A percentile compares a stretch with the other conserved stretches of the same genome.
Evolutionary conservation across 139 green algal species (phyloP).

Genomic region (Nannochloris sp.): DNA sequence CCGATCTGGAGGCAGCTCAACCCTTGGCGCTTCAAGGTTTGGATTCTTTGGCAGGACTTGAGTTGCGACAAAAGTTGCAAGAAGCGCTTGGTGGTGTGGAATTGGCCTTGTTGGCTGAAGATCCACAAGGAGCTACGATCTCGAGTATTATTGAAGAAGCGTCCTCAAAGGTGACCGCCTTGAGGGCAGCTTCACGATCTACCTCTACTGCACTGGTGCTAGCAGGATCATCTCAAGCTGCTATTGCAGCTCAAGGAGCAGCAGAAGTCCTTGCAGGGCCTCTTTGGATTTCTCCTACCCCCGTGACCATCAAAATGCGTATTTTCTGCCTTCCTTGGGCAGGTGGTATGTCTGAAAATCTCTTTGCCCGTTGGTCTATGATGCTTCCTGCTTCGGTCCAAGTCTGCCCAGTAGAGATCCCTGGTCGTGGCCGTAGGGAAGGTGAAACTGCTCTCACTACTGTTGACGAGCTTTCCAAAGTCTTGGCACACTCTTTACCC

Average conservation of each 20-base stretch:
- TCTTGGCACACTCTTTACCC: conserved; percentile 19
- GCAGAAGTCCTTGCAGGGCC: background rate
- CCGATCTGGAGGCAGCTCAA: background rate
- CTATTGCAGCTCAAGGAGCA: background rate
- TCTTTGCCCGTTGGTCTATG: conserved; percentile 32
- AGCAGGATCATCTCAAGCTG: background rate
- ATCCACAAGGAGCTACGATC: conserved; percentile 16
- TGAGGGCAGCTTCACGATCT: background rate
- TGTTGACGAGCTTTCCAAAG: conserved; percentile 6
- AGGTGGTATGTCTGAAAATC: conserved; percentile 35
- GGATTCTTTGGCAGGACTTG: conserved; percentile 36
- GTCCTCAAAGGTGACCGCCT: no score
- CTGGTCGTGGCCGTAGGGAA: conserved; percentile 24
- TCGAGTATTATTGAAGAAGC: conserved; percentile 10
- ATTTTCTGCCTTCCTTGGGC: conserved; percentile 44
- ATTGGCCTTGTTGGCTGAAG: conserved; percentile 13
- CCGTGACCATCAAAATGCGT: conserved; percentile 27
- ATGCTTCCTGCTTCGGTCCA: conserved; percentile 37
- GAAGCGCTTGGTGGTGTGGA: conserved; percentile 8
- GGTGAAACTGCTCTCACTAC: conserved; percentile 8
- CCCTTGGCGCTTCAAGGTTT: conserved; percentile 28
- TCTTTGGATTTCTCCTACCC: conserved; percentile 17
- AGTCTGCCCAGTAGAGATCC: conserved; percentile 39
- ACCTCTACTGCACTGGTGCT: background rate
- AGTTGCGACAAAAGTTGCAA: conserved; percentile 29